These are phyloP conservation scores for Colletotrichum sojae DNA, from an alignment of 2,329 filamentous ascomycete species.

Conservation along the genomic window DNA sequence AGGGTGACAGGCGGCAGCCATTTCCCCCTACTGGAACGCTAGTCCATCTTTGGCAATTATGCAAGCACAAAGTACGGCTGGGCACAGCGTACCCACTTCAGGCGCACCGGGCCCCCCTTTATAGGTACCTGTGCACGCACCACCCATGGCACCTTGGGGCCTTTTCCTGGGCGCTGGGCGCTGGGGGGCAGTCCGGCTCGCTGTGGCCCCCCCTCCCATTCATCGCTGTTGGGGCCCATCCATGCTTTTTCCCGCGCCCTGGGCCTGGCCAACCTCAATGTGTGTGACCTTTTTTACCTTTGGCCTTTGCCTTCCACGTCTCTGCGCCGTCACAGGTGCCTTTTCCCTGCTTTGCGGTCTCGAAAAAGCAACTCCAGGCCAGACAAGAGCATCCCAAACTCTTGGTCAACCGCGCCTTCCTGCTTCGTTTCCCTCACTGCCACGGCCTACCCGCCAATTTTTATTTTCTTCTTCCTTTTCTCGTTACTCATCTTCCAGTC, in stretches of 20 bases:
- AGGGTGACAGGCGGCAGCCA: slow-evolving; percentile 20
- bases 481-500: slow-evolving; percentile 10
- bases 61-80: slow-evolving; percentile 33
- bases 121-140: no score
- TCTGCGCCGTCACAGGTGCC: slow-evolving; percentile 10
- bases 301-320: background rate
- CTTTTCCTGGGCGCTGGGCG: no score
- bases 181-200: no score
- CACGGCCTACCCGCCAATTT: slow-evolving; percentile 28
- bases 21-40: background rate
- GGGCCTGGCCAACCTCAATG: slow-evolving; percentile 12
- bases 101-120: no score
- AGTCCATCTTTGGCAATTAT: slow-evolving; percentile 2
- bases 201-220: no score
- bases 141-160: no score
- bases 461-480: slow-evolving; percentile 16
- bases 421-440: slow-evolving; percentile 33
- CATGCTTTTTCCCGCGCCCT: slow-evolving; percentile 16
- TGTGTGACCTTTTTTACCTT: background rate
- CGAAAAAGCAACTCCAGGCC: slow-evolving; percentile 36
- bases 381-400: slow-evolving; percentile 19
- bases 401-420: background rate
- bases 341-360: slow-evolving; percentile 22
- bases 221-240: slow-evolving; percentile 7
- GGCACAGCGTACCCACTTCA: background rate